A percentile compares a stretch with the other conserved stretches of the same genome.
phyloP scores from a whole-genome alignment of 768 basidiomycete genomes.

The Aureoboletus auriporus region DNA sequence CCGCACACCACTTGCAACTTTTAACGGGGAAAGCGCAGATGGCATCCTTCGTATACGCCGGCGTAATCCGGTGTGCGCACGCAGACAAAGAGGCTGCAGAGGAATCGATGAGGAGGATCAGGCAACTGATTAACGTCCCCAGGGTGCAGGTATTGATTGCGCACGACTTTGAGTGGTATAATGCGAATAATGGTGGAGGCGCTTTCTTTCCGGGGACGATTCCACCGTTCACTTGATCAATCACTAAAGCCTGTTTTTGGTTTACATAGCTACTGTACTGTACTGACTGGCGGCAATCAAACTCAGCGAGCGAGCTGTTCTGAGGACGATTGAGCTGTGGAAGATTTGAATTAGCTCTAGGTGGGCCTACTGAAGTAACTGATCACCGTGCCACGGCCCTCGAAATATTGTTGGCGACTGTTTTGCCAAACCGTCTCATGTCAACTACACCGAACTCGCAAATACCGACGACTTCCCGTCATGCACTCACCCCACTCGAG shows the following conservation, averaged over 20 bases:
- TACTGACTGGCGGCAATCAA: too few relatives aligned
- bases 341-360: too few relatives aligned
- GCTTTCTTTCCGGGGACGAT: conserved; percentile 27
- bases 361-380: too few relatives aligned
- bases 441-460: conserved; percentile 27
- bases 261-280: too few relatives aligned
- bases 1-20: conserved; percentile 48
- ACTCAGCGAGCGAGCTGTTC: too few relatives aligned
- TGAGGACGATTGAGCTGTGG: too few relatives aligned
- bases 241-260: too few relatives aligned
- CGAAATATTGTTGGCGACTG: conserved; percentile 9
- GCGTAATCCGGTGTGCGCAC: conserved; percentile 37
- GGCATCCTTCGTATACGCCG: conserved; percentile 14
- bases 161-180: conserved; percentile 50
- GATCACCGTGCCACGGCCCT: too few relatives aligned
- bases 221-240: neutral
- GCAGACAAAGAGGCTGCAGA: conserved; percentile 37
- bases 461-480: conserved; percentile 34
- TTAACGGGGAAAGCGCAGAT: conserved; percentile 41
- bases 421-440: conserved; percentile 22
- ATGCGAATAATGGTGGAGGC: conserved; percentile 36
- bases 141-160: conserved; percentile 44
- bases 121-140: conserved; percentile 33
- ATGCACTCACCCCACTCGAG: conserved; percentile 51
- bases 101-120: conserved; percentile 37